These are phyloP conservation scores for Euphrasia confusa DNA, from an alignment of 257 asterid species.

Conservation along the genomic window DNA sequence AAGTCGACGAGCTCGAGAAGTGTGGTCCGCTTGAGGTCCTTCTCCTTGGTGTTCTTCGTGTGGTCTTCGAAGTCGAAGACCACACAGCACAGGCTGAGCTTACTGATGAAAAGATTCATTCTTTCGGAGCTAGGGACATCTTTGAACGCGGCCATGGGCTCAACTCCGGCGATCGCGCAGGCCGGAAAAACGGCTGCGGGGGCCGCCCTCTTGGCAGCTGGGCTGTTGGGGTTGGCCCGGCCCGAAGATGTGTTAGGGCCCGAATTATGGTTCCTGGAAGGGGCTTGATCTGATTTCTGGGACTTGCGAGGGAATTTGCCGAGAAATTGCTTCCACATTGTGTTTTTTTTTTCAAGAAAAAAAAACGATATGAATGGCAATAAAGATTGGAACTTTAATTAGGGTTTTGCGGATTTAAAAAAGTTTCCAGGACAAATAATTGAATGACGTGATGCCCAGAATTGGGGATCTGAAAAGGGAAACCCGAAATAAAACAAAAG, in stretches of 20 bases:
- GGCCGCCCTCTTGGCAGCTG: constrained; percentile 48
- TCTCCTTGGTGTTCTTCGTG: constrained; percentile 48
- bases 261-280: constrained; percentile 35
- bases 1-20: constrained; percentile 78
- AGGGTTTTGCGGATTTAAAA: constrained; percentile 25
- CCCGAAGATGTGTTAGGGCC: constrained; percentile 33
- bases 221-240: constrained; percentile 33
- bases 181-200: constrained; percentile 71
- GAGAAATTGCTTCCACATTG: constrained; percentile 79
- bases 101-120: constrained; percentile 81
- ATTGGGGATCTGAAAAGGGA: constrained; percentile 29
- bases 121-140: constrained; percentile 68
- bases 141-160: constrained; percentile 79
- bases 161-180: constrained; percentile 64
- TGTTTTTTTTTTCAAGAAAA: constrained; percentile 9
- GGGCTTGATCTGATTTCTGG: constrained; percentile 42
- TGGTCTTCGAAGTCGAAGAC: constrained; percentile 77
- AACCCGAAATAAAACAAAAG: constrained; percentile 25
- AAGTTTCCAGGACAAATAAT: no score
- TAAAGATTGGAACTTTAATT: constrained; percentile 26
- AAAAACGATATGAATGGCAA: constrained; percentile 5
- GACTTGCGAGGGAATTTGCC: constrained; percentile 68
- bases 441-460: no score
- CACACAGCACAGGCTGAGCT: constrained; percentile 82
- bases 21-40: constrained; percentile 69